Evolutionary conservation across 1,284 basidiomycete species (phyloP).

Genomic region (Ganoderma meredithae): DNA sequence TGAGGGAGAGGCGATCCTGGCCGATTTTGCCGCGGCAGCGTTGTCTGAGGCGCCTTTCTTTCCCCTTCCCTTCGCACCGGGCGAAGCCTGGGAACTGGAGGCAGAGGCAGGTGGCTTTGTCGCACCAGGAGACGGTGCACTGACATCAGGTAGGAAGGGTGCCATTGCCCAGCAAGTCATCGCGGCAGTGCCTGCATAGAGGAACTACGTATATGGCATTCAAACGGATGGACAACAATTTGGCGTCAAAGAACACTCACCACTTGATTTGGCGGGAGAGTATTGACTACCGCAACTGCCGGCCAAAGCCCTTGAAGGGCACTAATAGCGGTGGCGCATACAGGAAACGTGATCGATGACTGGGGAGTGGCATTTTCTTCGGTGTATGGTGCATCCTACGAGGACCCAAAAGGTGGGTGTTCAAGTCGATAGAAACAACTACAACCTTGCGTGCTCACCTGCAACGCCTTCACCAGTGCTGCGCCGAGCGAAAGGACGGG

Average conservation of each 20-base stretch:
- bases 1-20: constrained; percentile 19
- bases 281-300: constrained; percentile 29
- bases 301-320: constrained; percentile 42
- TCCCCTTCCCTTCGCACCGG: constrained; percentile 26
- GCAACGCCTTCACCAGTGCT: constrained; percentile 50
- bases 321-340: constrained; percentile 41
- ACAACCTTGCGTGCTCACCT: constrained; percentile 45
- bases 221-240: not conserved
- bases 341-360: constrained; percentile 40
- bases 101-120: not conserved
- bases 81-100: constrained; percentile 8
- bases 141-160: constrained; percentile 26
- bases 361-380: constrained; percentile 31
- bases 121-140: constrained; percentile 15
- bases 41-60: constrained; percentile 29
- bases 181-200: constrained; percentile 26
- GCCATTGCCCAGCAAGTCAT: constrained; percentile 31
- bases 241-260: constrained; percentile 25
- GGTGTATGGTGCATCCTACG: constrained; percentile 28
- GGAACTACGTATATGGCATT: constrained; percentile 22
- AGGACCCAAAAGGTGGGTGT: not conserved
- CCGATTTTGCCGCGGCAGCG: constrained; percentile 11
- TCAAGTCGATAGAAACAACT: too few relatives aligned
- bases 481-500: constrained; percentile 60
- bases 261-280: constrained; percentile 27